Percentiles rank a stretch among this genome's conserved stretches.
phyloP scores from a whole-genome alignment of 805 yeast genomes.

The Yarrowia sp. region DNA sequence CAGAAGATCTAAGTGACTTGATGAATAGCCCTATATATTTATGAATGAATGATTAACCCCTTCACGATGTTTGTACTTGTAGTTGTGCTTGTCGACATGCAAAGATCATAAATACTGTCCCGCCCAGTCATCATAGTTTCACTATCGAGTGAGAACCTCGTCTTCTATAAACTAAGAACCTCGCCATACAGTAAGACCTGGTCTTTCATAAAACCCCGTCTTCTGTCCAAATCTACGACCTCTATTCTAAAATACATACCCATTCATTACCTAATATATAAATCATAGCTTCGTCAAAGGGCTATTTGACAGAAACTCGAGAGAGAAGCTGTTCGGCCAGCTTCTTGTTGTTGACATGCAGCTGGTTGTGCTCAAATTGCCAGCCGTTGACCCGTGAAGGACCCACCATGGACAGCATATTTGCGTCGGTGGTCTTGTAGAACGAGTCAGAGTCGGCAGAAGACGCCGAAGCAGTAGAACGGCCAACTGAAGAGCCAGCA shows the following conservation, averaged over 20 bases:
- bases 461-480: conserved; percentile 6
- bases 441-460: conserved; percentile 19
- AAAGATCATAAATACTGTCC: no score
- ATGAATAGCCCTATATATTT: not conserved
- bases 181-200: no score
- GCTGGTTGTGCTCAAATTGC: conserved; percentile 35
- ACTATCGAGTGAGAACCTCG: no score
- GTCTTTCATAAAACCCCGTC: no score
- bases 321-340: conserved; percentile 28
- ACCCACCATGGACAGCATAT: conserved; percentile 19
- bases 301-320: conserved; percentile 4
- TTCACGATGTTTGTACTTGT: no score
- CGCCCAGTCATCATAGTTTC: no score
- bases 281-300: conserved; percentile 2
- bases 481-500: not conserved
- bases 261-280: conserved; percentile 14
- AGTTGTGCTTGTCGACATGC: not conserved
- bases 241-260: not conserved
- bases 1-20: conserved; percentile 1
- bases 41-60: not conserved
- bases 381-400: conserved; percentile 36
- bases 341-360: conserved; percentile 29
- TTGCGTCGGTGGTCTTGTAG: conserved; percentile 20
- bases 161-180: no score
- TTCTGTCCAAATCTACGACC: no score